Conservation (phyloP, 139 green algal genomes). For the Volvox reticuliferus region DNA sequence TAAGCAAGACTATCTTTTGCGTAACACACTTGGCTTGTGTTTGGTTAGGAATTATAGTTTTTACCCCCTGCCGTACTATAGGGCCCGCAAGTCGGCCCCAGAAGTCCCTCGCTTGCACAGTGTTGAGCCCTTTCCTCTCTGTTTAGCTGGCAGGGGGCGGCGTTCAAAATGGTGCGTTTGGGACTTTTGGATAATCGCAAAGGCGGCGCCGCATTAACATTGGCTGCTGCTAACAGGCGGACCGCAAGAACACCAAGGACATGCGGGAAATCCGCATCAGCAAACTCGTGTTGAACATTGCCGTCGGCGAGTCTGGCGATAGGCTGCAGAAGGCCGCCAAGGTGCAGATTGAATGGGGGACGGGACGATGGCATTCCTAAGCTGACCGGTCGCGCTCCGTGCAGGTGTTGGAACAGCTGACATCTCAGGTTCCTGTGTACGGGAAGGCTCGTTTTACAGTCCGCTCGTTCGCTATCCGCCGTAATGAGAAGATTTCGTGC, state of each 20-base stretch:
- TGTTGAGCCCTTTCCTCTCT: slow-evolving; percentile 23
- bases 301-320: slow-evolving; percentile 97
- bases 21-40: no score
- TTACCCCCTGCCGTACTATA: neutral
- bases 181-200: neutral
- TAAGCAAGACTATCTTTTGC: no score
- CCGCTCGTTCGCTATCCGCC: slow-evolving; percentile 96
- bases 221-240: slow-evolving; percentile 55
- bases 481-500: slow-evolving; percentile 99
- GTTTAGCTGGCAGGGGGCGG: slow-evolving; percentile 28
- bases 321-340: slow-evolving; percentile 99
- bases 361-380: neutral
- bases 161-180: slow-evolving; percentile 44
- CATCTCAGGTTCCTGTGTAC: slow-evolving; percentile 97
- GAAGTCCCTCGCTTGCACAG: neutral
- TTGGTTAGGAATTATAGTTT: no score
- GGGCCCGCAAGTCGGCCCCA: neutral
- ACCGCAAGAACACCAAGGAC: slow-evolving; percentile 88
- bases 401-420: slow-evolving; percentile 99
- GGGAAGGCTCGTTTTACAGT: slow-evolving; percentile 99
- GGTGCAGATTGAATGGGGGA: slow-evolving; percentile 58
- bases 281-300: slow-evolving; percentile 99
- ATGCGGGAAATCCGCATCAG: slow-evolving; percentile 98
- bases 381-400: neutral
- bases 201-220: slow-evolving; percentile 25